A percentile compares a stretch with the other conserved stretches of the same genome.
Conservation (phyloP, 768 basidiomycete species). For the Exidia glandulosa region DNA sequence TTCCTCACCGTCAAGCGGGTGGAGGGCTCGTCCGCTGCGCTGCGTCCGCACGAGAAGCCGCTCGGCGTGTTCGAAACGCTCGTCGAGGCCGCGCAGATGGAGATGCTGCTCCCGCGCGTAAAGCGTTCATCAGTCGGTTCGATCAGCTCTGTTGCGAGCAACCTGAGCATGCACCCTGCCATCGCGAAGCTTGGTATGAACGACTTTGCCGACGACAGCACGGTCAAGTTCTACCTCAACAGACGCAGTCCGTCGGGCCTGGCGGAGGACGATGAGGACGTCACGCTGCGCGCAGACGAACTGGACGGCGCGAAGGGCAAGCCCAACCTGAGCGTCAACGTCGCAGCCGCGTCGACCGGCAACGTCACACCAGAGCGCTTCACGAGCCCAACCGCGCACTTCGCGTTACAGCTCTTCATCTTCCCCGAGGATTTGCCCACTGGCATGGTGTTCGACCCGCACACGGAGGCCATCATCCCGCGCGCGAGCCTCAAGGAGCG, state of each 20-base stretch:
- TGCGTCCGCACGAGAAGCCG: slow-evolving; percentile 59
- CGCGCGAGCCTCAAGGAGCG: slow-evolving; percentile 27
- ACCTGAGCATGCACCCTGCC: slow-evolving; percentile 88
- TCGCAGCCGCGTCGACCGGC: not conserved
- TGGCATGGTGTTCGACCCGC: slow-evolving; percentile 87
- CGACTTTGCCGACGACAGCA: slow-evolving; percentile 94
- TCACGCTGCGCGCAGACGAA: slow-evolving; percentile 31
- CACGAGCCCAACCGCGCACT: slow-evolving; percentile 73
- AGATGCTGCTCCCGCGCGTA: slow-evolving; percentile 65
- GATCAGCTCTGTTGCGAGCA: slow-evolving; percentile 87
- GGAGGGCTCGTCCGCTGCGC: slow-evolving; percentile 72
- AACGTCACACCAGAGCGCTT: slow-evolving; percentile 61
- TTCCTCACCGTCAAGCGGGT: slow-evolving; percentile 90
- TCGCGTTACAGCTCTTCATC: slow-evolving; percentile 78
- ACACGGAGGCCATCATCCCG: slow-evolving; percentile 88
- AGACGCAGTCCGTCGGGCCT: slow-evolving; percentile 29
- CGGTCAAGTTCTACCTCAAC: slow-evolving; percentile 94
- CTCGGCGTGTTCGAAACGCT: slow-evolving; percentile 83
- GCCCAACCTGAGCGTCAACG: not conserved
- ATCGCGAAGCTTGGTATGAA: slow-evolving; percentile 93
- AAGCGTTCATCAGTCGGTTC: slow-evolving; percentile 90
- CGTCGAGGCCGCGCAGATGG: slow-evolving; percentile 61
- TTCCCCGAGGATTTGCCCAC: slow-evolving; percentile 89
- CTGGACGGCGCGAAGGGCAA: not conserved
- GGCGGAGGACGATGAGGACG: slow-evolving; percentile 32